A percentile compares a stretch with the other conserved stretches of the same genome.
These are phyloP conservation scores for Scedosporium dehoogii DNA, from an alignment of 2,329 filamentous ascomycete species.

Conservation along the genomic window DNA sequence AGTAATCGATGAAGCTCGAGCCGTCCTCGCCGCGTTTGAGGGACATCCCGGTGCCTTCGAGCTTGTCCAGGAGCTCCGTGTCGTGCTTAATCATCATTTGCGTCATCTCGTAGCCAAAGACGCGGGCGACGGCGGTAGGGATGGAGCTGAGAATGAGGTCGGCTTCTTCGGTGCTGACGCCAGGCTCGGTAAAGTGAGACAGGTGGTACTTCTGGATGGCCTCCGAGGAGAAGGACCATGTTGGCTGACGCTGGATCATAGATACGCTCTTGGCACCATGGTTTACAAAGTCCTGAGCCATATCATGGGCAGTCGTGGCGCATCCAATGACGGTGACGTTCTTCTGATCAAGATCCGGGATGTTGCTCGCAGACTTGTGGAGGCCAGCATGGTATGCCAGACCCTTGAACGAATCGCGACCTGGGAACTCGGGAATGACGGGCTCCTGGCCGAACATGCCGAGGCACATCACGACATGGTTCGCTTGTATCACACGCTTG, in stretches of 20 bases:
- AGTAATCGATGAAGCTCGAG: conserved; percentile 23
- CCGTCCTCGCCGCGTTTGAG: conserved; percentile 25
- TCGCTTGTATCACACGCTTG: conserved; percentile 20
- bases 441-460: conserved; percentile 29
- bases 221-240: conserved; percentile 36
- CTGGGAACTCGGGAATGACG: conserved; percentile 27
- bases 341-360: conserved; percentile 20
- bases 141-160: conserved; percentile 36
- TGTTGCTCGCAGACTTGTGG: conserved; percentile 26
- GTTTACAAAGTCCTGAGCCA: conserved; percentile 38
- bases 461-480: conserved; percentile 36
- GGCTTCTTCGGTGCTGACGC: conserved; percentile 37
- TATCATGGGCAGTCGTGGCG: conserved; percentile 33
- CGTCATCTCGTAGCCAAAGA: conserved; percentile 30
- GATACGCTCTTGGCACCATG: conserved; percentile 36
- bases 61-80: conserved; percentile 29
- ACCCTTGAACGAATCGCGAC: conserved; percentile 30
- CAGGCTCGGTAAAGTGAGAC: conserved; percentile 20
- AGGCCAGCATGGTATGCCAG: conserved; percentile 30
- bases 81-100: conserved; percentile 29
- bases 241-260: conserved; percentile 41
- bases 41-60: conserved; percentile 34
- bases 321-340: conserved; percentile 37
- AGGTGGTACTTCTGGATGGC: conserved; percentile 30
- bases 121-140: conserved; percentile 35